Evolutionary conservation across 108 stramenopile genomes (phyloP).

Genomic region (Hondaea fermentalgiana): DNA sequence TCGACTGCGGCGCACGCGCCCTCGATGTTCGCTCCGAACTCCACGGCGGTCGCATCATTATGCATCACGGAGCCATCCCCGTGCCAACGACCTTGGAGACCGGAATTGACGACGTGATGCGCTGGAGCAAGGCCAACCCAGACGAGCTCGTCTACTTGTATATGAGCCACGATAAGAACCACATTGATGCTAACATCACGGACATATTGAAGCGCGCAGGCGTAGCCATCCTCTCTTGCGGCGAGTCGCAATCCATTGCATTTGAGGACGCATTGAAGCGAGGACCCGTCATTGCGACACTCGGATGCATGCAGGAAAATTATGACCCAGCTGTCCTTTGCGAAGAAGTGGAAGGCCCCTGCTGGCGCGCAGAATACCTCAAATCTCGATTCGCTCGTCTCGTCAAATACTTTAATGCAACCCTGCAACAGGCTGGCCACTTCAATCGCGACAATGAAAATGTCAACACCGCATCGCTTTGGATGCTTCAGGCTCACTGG

Average conservation of each 20-base stretch:
- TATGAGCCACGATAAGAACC: neutral
- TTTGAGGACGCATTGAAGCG: neutral
- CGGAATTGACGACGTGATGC: neutral
- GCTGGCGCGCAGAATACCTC: neutral
- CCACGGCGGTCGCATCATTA: neutral
- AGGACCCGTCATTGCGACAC: neutral
- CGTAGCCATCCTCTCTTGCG: neutral
- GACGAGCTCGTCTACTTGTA: neutral
- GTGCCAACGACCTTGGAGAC: neutral
- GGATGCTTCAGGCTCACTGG: conserved; percentile 10
- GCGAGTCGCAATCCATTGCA: neutral
- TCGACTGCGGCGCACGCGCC: neutral
- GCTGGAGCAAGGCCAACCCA: neutral
- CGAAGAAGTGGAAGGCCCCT: neutral
- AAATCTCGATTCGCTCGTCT: neutral
- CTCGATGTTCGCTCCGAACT: neutral
- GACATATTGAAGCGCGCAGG: neutral
- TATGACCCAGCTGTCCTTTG: neutral
- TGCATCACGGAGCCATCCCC: neutral
- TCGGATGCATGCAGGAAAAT: neutral
- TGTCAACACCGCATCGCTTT: neutral
- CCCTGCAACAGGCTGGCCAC: neutral
- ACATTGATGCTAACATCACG: neutral
- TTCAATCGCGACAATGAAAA: neutral
- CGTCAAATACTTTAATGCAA: neutral